These are phyloP conservation scores for Chrysanthemum lavandulifolium DNA, from an alignment of 129 eudicot genomes.

Conservation along the genomic window DNA sequence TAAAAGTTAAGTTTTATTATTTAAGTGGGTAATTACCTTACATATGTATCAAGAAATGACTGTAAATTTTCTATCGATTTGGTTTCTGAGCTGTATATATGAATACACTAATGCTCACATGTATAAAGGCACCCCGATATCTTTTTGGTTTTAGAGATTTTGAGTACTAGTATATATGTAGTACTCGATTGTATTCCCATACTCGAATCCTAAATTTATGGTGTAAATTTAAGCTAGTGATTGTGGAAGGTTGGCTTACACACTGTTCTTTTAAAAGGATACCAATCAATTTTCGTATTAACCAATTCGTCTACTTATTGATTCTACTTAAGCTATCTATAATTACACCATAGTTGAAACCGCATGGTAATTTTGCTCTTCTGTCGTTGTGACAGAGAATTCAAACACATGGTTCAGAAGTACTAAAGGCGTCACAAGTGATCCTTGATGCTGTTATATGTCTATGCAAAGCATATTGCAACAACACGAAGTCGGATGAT, in stretches of 20 bases:
- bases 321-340: neutral
- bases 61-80: neutral
- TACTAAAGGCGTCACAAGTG: conserved; percentile 56
- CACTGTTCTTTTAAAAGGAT: neutral
- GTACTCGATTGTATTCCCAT: conserved; percentile 6
- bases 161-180: neutral
- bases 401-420: conserved; percentile 46
- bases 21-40: neutral
- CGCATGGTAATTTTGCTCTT: conserved; percentile 25
- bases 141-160: conserved; percentile 7
- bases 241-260: neutral
- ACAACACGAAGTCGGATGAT: conserved; percentile 53
- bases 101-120: neutral
- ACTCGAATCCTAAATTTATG: neutral
- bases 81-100: neutral
- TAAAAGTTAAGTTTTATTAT: neutral
- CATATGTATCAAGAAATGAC: conserved; percentile 11
- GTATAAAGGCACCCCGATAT: neutral
- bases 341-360: neutral
- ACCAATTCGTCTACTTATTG: neutral
- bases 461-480: conserved; percentile 67
- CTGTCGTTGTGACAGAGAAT: conserved; percentile 49
- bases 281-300: neutral
- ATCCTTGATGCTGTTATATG: conserved; percentile 65
- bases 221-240: neutral